Evolutionary conservation across 2,329 filamentous ascomycete genomes (phyloP).

Genomic region (Colletotrichum liaoningense): DNA sequence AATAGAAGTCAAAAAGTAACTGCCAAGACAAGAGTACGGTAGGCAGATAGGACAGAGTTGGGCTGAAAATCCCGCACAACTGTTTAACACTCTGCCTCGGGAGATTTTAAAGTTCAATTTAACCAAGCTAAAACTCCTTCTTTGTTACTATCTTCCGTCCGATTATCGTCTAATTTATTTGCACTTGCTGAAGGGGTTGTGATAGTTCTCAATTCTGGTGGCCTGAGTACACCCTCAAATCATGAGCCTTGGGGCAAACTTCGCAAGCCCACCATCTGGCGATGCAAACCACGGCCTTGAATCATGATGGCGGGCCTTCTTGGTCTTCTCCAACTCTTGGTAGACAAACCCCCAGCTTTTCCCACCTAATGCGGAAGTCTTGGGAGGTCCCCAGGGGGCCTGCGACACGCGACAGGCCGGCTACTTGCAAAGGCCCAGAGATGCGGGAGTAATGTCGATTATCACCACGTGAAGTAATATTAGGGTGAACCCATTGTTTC

Average conservation of each 20-base stretch:
- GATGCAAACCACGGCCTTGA: neutral
- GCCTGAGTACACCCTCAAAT: neutral
- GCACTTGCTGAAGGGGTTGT: neutral
- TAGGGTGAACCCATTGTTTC: slow-evolving; percentile 13
- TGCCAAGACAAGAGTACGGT: neutral
- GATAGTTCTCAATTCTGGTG: neutral
- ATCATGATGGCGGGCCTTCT: neutral
- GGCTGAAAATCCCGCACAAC: neutral
- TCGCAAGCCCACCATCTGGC: neutral
- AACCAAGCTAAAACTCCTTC: neutral
- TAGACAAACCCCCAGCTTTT: neutral
- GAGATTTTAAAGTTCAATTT: neutral
- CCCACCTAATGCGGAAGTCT: neutral
- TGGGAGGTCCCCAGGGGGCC: neutral
- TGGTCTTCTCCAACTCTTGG: neutral
- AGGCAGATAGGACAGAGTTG: neutral
- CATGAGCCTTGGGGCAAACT: neutral
- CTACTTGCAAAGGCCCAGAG: neutral
- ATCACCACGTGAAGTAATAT: neutral
- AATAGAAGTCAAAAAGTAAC: no score
- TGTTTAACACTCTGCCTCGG: neutral
- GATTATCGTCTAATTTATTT: neutral
- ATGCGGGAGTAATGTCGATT: neutral
- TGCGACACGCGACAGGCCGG: neutral
- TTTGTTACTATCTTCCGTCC: neutral